Evolutionary conservation across 768 basidiomycete species (phyloP), one percentile per base, ranked within the genome.

Genomic region (Fomitopsis pulvina): DNA sequence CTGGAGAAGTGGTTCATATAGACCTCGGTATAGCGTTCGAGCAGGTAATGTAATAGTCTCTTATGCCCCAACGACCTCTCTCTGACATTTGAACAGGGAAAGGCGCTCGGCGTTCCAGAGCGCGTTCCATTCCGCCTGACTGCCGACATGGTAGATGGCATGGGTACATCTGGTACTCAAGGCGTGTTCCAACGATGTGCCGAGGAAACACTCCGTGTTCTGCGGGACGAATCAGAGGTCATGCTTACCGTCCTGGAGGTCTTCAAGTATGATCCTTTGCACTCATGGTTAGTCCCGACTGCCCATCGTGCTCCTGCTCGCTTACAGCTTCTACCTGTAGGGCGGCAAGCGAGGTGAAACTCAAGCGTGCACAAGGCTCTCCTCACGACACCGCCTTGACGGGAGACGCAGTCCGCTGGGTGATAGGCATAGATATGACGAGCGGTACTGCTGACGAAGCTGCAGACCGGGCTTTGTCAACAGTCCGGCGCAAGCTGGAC

Each of bases 1-100:
- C 79, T 8, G 95, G 95, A 14, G 92, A 98, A 61, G 75, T 94
- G 40, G 83, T 98, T 6, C 93, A 96, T 63, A 99, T 99, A 47
- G 95, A 99, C 66, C 73, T 98, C 1, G 95, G 95, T 1, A 92
- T 98, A 52, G 92, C 93, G 0, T 98, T 99, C 66, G 96, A 96
- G 52, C 91, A 92, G 71, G 92, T 90, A 53, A n/a, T n/a, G n/a
- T n/a, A n/a, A n/a, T n/a, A 57, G 74, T 29, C 8, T 14, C 16
- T 7, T 27, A 29, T 3, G 49, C n/a, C 16, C 38, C 8, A 38
- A 41, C n/a, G n/a, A n/a, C n/a, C 4, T 12, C 14, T 21, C 20
- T 22, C 43, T 22, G 42, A 37, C 3, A 25, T 40, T 32, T 3
- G 14, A 16, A 29, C 55, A 96, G 91, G 95, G 95, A 3, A 87